Evolutionary conservation across 257 asterid genomes (phyloP).

Genomic region (Gynochthodes officinalis): DNA sequence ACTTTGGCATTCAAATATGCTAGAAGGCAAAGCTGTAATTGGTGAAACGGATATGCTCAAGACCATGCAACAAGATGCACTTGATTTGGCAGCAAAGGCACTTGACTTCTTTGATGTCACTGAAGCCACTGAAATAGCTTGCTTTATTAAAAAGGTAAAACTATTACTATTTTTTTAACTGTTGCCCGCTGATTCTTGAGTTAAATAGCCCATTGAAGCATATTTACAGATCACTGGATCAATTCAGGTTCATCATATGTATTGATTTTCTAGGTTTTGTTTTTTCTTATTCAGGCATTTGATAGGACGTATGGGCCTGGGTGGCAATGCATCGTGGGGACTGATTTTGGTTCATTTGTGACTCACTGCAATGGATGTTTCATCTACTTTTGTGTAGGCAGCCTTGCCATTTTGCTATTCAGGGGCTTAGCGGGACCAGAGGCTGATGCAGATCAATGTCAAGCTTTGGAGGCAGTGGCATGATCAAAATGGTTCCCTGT

Average conservation of each 20-base stretch:
- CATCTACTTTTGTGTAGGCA: slow-evolving; percentile 67
- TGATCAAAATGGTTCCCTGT: neutral
- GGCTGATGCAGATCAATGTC: slow-evolving; percentile 20
- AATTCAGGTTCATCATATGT: neutral
- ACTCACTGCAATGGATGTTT: slow-evolving; percentile 82
- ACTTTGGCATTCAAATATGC: slow-evolving; percentile 27
- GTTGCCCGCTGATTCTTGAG: no score
- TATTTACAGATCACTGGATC: neutral
- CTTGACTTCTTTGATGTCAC: slow-evolving; percentile 87
- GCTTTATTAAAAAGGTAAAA: slow-evolving; percentile 64
- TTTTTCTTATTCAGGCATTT: slow-evolving; percentile 52
- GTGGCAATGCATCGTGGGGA: slow-evolving; percentile 95
- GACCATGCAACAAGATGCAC: slow-evolving; percentile 71
- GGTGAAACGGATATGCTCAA: slow-evolving; percentile 79
- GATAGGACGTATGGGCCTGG: slow-evolving; percentile 61
- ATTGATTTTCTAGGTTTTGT: neutral
- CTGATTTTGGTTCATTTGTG: slow-evolving; percentile 87
- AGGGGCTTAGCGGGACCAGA: slow-evolving; percentile 47
- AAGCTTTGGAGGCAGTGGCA: slow-evolving; percentile 20
- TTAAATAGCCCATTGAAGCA: no score
- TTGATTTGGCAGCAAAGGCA: slow-evolving; percentile 75
- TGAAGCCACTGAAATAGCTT: slow-evolving; percentile 75
- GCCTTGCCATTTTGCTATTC: slow-evolving; percentile 72
- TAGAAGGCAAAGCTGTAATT: slow-evolving; percentile 82
- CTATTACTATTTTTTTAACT: no score